Percentiles rank a stretch among this genome's conserved stretches.
phyloP scores from a whole-genome alignment of 352 stramenopile species.

The Phytophthora gonapodyides region DNA sequence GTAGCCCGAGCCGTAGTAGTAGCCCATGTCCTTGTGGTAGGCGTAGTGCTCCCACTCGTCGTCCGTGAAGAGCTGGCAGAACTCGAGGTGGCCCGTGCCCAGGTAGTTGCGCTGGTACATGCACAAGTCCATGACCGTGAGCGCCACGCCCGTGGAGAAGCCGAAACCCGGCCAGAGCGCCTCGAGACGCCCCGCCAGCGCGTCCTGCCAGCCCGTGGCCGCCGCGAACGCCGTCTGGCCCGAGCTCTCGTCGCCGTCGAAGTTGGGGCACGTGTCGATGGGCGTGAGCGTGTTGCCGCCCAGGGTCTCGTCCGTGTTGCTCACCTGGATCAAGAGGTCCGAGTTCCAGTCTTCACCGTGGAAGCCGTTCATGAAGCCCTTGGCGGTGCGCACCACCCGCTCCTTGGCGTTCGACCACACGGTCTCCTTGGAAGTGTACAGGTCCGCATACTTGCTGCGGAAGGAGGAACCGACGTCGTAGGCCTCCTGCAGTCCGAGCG shows the following conservation, averaged over 20 bases:
- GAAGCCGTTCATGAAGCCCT: constrained; percentile 58
- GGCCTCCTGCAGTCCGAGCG: constrained; percentile 47
- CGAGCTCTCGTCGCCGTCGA: constrained; percentile 29
- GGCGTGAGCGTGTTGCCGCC: constrained; percentile 58
- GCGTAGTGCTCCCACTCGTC: constrained; percentile 58
- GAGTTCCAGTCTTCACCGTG: constrained; percentile 35
- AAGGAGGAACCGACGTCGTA: constrained; percentile 46
- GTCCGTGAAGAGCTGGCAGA: constrained; percentile 59
- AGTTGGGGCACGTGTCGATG: constrained; percentile 57
- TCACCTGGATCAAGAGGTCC: constrained; percentile 42
- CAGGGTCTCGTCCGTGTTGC: constrained; percentile 42
- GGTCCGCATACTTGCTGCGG: constrained; percentile 43
- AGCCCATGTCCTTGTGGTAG: constrained; percentile 60
- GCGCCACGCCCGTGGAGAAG: constrained; percentile 38
- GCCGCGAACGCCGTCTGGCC: constrained; percentile 37
- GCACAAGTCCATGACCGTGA: constrained; percentile 61
- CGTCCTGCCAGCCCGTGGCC: constrained; percentile 34
- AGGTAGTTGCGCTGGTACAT: constrained; percentile 61
- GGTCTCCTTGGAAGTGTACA: constrained; percentile 48
- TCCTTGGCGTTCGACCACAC: constrained; percentile 57
- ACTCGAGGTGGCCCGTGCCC: constrained; percentile 42
- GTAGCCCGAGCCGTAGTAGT: constrained; percentile 59
- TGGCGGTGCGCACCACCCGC: constrained; percentile 55
- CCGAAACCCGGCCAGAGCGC: constrained; percentile 46
- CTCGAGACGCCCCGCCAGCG: constrained; percentile 36